These are phyloP conservation scores for Pseudocohnilembus persalinus DNA, from an alignment of 169 alveolate genomes.

Conservation along the genomic window DNA sequence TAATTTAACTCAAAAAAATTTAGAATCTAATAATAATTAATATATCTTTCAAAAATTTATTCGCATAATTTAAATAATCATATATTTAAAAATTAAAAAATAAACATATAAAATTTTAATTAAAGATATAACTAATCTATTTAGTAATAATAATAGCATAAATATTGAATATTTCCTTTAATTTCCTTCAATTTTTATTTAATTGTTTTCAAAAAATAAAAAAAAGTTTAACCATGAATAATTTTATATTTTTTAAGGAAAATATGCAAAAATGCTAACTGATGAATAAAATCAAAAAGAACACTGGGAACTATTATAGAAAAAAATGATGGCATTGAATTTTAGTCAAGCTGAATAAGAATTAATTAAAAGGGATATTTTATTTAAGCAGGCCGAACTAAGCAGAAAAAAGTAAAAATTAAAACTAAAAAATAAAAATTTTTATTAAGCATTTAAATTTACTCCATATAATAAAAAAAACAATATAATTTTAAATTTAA, in stretches of 20 bases:
- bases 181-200: too few species aligned
- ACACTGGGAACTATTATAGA: constrained; percentile 54
- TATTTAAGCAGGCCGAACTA: constrained; percentile 66
- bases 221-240: too few species aligned
- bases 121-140: constrained; percentile 3
- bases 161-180: too few species aligned
- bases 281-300: constrained; percentile 25
- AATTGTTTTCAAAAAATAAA: too few species aligned
- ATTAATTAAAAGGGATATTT: constrained; percentile 58
- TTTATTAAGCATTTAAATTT: neutral
- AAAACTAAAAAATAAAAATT: too few species aligned
- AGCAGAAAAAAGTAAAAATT: constrained; percentile 46
- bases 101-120: neutral
- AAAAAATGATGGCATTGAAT: constrained; percentile 59
- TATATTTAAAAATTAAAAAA: neutral
- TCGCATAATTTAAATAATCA: neutral
- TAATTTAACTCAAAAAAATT: neutral
- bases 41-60: neutral
- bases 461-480: neutral
- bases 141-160: neutral
- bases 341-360: constrained; percentile 64
- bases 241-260: too few species aligned
- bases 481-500: neutral
- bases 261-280: constrained; percentile 36
- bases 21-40: neutral